Base-by-base conservation (phyloP, 495 filamentous ascomycete species). In the Glarea lozoyensis region DNA sequence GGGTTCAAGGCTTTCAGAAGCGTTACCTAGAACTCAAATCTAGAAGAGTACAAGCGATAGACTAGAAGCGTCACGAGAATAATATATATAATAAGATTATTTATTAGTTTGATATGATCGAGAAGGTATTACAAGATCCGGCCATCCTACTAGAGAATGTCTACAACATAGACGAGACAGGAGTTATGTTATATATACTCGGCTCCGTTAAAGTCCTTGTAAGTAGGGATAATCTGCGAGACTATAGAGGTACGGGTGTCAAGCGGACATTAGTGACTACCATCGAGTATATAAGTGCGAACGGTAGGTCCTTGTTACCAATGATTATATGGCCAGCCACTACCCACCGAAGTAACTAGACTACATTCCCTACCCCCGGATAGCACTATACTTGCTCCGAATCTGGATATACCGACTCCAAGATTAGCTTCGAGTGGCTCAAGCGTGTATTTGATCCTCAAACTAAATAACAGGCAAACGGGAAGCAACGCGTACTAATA, bases 161-260 rank as follows among this genome's bases (percentile, higher is more conserved):
- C 0, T 59, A 59, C 45, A 57, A 60, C 36, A 59, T 54, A 43
- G 52, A 60, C 38, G 50, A 63, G 54, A 59, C 42, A 29, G 39
- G 57, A 38, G 50, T 59, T 2, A 60, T 63, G 41, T 49, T 67
- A 31, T 57, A 36, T 20, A 60, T 60, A 43, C 59, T 58, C 4
- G 42, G 52, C 33, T 63, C 56, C 37, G 32, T 65, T 16, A 63
- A 65, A 41, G 52, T 63, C 46, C 49, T 64, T 12, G 47, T 63
- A 55, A 24, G 46, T 53, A 64, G 55, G 49, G 32, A 60, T 36
- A 49, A 63, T 45, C 4, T 2, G 36, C 55, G 48, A 51, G 40
- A 52, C 10, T 60, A 60, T 55, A 55, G 56, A 55, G 57, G 43
- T 13, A 43, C 45, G 32, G 2, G 52, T 7, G 25, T 58, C 13